Conservation (phyloP, 192 early-diverging fungal species). For the Coemansia erecta region DNA sequence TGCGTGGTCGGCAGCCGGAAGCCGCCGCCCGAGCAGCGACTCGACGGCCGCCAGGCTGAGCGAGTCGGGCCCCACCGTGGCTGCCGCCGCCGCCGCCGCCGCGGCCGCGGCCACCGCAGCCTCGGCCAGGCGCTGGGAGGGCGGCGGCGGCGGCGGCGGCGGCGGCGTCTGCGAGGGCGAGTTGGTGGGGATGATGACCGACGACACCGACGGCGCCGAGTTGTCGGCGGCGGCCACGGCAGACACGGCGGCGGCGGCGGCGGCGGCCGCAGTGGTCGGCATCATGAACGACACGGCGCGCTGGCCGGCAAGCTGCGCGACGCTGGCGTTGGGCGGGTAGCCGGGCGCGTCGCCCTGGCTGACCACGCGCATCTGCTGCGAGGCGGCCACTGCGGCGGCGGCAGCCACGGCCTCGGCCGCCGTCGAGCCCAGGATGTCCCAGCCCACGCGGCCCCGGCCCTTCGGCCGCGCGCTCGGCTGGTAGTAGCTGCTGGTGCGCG, state of each 20-base stretch:
- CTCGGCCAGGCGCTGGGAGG: not conserved
- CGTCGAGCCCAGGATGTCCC: conserved; percentile 6
- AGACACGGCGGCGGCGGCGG: not conserved
- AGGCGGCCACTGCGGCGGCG: not conserved
- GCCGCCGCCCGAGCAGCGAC: conserved; percentile 9
- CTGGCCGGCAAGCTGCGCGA: not conserved
- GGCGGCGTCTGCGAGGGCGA: conserved; percentile 4
- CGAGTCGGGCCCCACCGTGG: not conserved
- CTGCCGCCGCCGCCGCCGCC: not conserved
- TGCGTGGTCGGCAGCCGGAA: conserved; percentile 4
- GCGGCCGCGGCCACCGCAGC: not conserved
- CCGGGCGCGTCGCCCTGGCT: not conserved
- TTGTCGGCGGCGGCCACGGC: not conserved
- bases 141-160: not conserved
- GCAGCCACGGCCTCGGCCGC: conserved; percentile 5
- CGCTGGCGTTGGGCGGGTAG: not conserved
- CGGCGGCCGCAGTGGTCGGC: not conserved
- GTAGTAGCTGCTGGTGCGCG: not conserved
- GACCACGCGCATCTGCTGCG: not conserved
- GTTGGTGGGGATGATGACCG: no score
- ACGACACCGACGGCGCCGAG: not conserved
- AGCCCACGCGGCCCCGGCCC: conserved; percentile 4
- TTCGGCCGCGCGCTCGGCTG: not conserved
- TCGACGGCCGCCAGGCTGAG: conserved; percentile 4
- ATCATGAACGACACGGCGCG: not conserved